Evolutionary conservation across 768 basidiomycete species (phyloP).

Genomic region (Boletus sp.): DNA sequence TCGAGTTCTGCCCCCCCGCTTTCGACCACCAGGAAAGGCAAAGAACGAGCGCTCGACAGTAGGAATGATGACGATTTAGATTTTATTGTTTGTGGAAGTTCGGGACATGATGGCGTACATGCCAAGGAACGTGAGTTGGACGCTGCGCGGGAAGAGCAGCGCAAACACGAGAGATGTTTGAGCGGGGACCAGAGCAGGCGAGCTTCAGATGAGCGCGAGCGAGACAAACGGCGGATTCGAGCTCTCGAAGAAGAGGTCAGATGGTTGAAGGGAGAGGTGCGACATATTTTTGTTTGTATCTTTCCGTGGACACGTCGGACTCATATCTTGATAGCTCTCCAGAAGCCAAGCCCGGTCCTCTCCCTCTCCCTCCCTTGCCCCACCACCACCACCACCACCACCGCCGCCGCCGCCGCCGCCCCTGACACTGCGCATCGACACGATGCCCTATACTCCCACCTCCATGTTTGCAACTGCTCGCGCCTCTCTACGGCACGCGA

Average conservation of each 20-base stretch:
- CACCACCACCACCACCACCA: conserved; percentile 46
- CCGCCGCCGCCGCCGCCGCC: conserved; percentile 35
- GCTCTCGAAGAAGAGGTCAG: conserved; percentile 66
- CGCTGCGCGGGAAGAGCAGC: conserved; percentile 53
- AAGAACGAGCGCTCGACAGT: conserved; percentile 39
- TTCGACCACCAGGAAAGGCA: conserved; percentile 40
- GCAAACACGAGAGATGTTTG: conserved; percentile 40
- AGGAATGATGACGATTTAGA: conserved; percentile 26
- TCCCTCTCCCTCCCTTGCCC: conserved; percentile 11
- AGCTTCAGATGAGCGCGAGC: conserved; percentile 41
- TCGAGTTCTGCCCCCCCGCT: background rate
- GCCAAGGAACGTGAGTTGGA: conserved; percentile 65
- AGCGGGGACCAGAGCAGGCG: conserved; percentile 35
- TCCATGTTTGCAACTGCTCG: conserved; percentile 57
- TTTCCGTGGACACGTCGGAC: background rate
- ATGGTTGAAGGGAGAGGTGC: conserved; percentile 56
- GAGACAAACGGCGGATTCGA: conserved; percentile 63
- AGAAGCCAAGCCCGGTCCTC: conserved; percentile 31
- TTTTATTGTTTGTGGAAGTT: conserved; percentile 38
- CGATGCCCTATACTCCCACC: conserved; percentile 28
- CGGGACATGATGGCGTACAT: conserved; percentile 46
- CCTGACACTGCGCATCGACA: conserved; percentile 32
- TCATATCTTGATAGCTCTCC: conserved; percentile 41
- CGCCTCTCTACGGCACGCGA: conserved; percentile 58
- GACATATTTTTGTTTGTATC: background rate